A percentile compares a stretch with the other conserved stretches of the same genome.
phyloP scores from a whole-genome alignment of 495 filamentous ascomycete genomes.

The Aspergillus ostianus region DNA sequence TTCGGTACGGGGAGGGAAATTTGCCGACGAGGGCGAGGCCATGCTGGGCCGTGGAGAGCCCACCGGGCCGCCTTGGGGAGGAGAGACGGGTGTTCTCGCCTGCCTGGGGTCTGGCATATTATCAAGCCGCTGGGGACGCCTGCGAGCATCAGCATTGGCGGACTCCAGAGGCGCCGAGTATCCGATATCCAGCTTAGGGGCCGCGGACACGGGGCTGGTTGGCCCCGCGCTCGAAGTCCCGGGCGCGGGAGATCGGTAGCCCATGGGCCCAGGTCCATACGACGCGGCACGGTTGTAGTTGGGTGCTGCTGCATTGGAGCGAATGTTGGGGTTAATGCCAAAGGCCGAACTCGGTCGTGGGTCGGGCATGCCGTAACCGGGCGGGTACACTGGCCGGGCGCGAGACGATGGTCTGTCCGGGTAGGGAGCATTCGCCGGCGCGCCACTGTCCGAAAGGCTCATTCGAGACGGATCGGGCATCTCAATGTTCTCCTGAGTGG shows the following conservation, averaged over 20 bases:
- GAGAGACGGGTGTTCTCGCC: slow-evolving; percentile 32
- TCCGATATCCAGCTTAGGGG: slow-evolving; percentile 51
- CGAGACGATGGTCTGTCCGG: slow-evolving; percentile 38
- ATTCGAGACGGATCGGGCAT: slow-evolving; percentile 68
- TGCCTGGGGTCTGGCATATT: slow-evolving; percentile 34
- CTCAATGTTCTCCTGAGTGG: slow-evolving; percentile 60
- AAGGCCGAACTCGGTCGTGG: slow-evolving; percentile 64
- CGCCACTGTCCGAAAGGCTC: slow-evolving; percentile 42
- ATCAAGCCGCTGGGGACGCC: slow-evolving; percentile 36
- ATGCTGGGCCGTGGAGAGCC: slow-evolving; percentile 28
- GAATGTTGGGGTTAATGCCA: slow-evolving; percentile 57
- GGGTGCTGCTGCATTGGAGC: slow-evolving; percentile 38
- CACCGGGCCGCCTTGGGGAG: slow-evolving; percentile 27
- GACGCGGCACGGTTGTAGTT: slow-evolving; percentile 33
- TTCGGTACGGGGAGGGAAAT: slow-evolving; percentile 34
- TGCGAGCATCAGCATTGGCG: slow-evolving; percentile 31
- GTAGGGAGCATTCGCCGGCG: slow-evolving; percentile 38
- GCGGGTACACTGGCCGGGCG: slow-evolving; percentile 65
- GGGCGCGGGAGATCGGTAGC: slow-evolving; percentile 39
- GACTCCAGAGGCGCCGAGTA: slow-evolving; percentile 52
- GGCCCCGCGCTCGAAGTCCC: slow-evolving; percentile 33
- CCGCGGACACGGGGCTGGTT: slow-evolving; percentile 25
- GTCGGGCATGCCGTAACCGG: slow-evolving; percentile 46
- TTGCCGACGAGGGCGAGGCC: slow-evolving; percentile 30
- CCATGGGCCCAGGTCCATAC: slow-evolving; percentile 37